Conservation (phyloP, 1,284 basidiomycete genomes). For the Omphalotus olearius region DNA sequence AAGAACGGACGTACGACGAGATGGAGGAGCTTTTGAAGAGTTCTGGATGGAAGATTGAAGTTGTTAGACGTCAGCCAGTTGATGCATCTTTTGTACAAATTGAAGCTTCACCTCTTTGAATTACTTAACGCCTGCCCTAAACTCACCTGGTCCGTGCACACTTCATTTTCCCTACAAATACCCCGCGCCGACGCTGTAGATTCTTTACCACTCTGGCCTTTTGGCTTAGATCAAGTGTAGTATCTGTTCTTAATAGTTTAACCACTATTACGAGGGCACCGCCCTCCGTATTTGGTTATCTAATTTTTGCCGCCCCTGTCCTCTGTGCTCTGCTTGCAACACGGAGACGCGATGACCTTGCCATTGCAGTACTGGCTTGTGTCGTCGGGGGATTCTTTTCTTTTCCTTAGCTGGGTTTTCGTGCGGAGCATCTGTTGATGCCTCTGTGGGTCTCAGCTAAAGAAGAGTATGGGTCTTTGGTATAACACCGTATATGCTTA, state of each 20-base stretch:
- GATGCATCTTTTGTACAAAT: conserved; percentile 11
- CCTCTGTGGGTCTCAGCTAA: no score
- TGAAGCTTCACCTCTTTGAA: conserved; percentile 5
- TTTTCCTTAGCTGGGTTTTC: no score
- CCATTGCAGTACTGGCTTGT: conserved; percentile 13
- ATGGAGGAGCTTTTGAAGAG: conserved; percentile 10
- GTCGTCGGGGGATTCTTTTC: conserved; percentile 12
- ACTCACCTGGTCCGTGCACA: not conserved
- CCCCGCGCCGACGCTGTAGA: not conserved
- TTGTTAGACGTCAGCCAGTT: conserved; percentile 15
- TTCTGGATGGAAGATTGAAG: conserved; percentile 16
- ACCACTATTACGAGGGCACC: conserved; percentile 39
- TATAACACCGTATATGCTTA: no score
- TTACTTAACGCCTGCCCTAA: not conserved
- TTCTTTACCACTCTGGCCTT: conserved; percentile 67
- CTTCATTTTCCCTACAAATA: not conserved
- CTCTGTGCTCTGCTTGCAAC: conserved; percentile 13
- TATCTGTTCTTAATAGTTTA: conserved; percentile 70
- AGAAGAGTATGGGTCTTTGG: no score
- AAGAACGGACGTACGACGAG: conserved; percentile 18
- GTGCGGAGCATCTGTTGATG: no score
- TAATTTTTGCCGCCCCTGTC: conserved; percentile 18
- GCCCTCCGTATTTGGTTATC: conserved; percentile 18
- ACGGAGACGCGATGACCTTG: conserved; percentile 14
- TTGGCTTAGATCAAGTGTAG: conserved; percentile 85